Percentiles rank a stretch among this genome's conserved stretches.
Conservation (phyloP, 108 stramenopile species). For the Stephanodiscus minutulus region DNA sequence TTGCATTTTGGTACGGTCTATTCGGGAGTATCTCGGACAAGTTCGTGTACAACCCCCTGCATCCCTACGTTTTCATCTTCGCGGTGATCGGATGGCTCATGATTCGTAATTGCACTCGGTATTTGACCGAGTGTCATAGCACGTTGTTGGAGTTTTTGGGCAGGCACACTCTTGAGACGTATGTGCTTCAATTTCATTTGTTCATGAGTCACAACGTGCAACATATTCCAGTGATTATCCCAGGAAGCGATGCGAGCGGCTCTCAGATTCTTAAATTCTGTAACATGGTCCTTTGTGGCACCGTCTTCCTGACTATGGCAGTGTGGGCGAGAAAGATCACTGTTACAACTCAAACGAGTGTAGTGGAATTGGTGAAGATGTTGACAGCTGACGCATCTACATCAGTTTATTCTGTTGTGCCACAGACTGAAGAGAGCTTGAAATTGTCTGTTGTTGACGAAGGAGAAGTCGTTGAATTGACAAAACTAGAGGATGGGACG, state of each 20-base stretch:
- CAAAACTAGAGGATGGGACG: constrained; percentile 33
- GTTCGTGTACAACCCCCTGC: constrained; percentile 82
- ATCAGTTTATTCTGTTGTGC: constrained; percentile 7
- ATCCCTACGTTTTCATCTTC: constrained; percentile 88
- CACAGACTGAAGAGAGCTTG: constrained; percentile 8
- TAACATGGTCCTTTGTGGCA: constrained; percentile 68
- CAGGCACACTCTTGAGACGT: constrained; percentile 91
- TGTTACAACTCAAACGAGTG: constrained; percentile 58
- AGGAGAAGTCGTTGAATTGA: constrained; percentile 35
- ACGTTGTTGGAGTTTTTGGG: constrained; percentile 84
- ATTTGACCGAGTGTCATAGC: constrained; percentile 71
- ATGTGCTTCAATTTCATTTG: constrained; percentile 93
- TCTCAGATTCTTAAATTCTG: constrained; percentile 41
- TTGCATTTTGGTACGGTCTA: constrained; percentile 57
- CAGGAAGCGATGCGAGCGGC: constrained; percentile 62
- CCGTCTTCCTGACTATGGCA: constrained; percentile 56
- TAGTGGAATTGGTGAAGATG: constrained; percentile 50
- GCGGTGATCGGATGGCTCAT: constrained; percentile 84
- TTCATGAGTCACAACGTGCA: constrained; percentile 85
- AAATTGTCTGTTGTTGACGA: neutral
- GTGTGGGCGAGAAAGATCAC: constrained; percentile 65
- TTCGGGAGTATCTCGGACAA: constrained; percentile 75
- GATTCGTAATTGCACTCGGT: constrained; percentile 86
- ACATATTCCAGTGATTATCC: constrained; percentile 70
- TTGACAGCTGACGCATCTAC: constrained; percentile 15